Conservation (phyloP, 169 alveolate genomes). For the Plasmodium reichenowi region DNA sequence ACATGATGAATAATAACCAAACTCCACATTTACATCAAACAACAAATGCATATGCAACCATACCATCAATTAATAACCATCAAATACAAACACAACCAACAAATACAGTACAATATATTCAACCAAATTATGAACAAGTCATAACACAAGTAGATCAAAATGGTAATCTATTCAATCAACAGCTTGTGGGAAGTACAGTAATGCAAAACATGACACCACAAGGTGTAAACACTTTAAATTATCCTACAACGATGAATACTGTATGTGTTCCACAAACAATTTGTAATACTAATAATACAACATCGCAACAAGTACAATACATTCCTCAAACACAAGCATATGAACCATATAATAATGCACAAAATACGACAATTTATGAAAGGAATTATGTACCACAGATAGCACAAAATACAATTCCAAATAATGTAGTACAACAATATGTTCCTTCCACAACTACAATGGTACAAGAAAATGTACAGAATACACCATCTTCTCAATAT, state of each 20-base stretch:
- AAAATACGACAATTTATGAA: conserved; percentile 4
- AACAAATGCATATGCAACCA: conserved; percentile 4
- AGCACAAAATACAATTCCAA: background rate
- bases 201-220: conserved; percentile 9
- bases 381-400: conserved; percentile 15
- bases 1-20: conserved; percentile 40
- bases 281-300: background rate
- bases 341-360: conserved; percentile 10
- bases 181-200: background rate
- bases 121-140: conserved; percentile 15
- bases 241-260: background rate
- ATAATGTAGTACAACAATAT: conserved; percentile 10
- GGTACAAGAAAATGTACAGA: conserved; percentile 6
- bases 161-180: conserved; percentile 28
- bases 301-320: conserved; percentile 14
- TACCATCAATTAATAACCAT: conserved; percentile 21
- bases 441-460: conserved; percentile 6
- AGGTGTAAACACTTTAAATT: background rate
- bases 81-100: conserved; percentile 7
- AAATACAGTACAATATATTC: conserved; percentile 11
- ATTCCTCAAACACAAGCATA: conserved; percentile 13
- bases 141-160: conserved; percentile 15
- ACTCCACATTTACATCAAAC: conserved; percentile 8
- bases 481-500: conserved; percentile 7
- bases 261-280: background rate